These are phyloP conservation scores for Dalbergia cochinchinensis DNA, from an alignment of 306 rosid genomes.

Conservation along the genomic window DNA sequence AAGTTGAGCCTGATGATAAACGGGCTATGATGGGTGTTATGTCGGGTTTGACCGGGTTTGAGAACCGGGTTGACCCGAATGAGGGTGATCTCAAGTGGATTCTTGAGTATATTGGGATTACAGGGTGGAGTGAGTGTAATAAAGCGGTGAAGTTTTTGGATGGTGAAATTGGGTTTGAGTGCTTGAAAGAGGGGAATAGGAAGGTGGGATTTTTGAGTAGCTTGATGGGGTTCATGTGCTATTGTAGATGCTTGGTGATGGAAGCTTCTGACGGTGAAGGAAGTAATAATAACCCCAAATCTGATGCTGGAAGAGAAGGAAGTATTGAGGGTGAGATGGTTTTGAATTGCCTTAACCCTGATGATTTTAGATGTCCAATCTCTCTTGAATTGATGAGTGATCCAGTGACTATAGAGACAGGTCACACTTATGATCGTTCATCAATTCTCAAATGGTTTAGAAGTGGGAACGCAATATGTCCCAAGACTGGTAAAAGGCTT, in stretches of 20 bases:
- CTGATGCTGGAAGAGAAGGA: slow-evolving; percentile 21
- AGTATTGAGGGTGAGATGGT: slow-evolving; percentile 27
- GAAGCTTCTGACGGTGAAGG: slow-evolving; percentile 59
- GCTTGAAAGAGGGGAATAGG: slow-evolving; percentile 48
- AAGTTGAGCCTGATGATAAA: slow-evolving; percentile 60
- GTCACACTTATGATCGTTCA: slow-evolving; percentile 86
- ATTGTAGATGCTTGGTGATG: slow-evolving; percentile 68
- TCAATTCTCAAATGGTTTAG: slow-evolving; percentile 87
- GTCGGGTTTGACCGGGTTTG: slow-evolving; percentile 54
- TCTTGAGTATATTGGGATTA: slow-evolving; percentile 68
- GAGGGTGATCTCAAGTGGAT: slow-evolving; percentile 55
- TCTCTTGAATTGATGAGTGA: slow-evolving; percentile 82
- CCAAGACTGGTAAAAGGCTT: slow-evolving; percentile 78
- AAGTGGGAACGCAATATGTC: slow-evolving; percentile 71
- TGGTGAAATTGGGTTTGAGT: slow-evolving; percentile 66
- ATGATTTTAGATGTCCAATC: slow-evolving; percentile 90
- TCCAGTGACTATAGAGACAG: slow-evolving; percentile 81
- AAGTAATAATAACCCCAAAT: slow-evolving; percentile 36
- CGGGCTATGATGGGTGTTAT: slow-evolving; percentile 47
- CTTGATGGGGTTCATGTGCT: slow-evolving; percentile 65
- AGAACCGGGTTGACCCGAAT: slow-evolving; percentile 55
- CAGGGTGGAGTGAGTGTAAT: slow-evolving; percentile 67
- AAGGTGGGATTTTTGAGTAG: slow-evolving; percentile 53
- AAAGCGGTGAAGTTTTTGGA: slow-evolving; percentile 78
- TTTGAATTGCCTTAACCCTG: slow-evolving; percentile 52